phyloP scores from a whole-genome alignment of 2,329 filamentous ascomycete genomes.

The Colletotrichum scovillei region DNA sequence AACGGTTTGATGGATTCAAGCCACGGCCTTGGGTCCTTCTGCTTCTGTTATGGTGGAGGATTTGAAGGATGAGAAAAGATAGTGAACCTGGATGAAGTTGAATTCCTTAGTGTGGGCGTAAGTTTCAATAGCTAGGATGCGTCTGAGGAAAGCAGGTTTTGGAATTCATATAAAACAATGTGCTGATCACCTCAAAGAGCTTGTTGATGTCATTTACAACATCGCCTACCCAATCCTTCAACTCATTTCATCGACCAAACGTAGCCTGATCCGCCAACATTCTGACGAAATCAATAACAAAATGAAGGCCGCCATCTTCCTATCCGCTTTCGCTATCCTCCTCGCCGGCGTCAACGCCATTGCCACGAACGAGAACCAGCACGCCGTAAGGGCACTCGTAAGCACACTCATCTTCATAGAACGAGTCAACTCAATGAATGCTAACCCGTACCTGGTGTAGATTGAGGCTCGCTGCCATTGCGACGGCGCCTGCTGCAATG shows the following conservation, averaged over 20 bases:
- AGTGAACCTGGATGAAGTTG: too few relatives aligned
- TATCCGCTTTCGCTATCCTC: neutral
- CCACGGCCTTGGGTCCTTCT: neutral
- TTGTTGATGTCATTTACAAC: too few relatives aligned
- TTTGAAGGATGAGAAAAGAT: neutral
- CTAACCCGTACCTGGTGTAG: neutral
- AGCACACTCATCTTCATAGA: neutral
- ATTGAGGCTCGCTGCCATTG: slow-evolving; percentile 19
- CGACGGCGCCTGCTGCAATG: slow-evolving; percentile 14
- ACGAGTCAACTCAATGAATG: too few relatives aligned
- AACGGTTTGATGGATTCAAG: neutral
- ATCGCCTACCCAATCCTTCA: too few relatives aligned
- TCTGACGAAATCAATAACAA: neutral
- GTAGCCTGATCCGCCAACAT: too few relatives aligned
- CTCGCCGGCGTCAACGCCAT: neutral
- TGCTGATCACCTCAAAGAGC: too few relatives aligned
- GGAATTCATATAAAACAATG: too few relatives aligned
- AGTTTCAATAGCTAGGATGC: too few relatives aligned
- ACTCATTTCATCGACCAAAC: too few relatives aligned
- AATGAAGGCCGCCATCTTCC: neutral
- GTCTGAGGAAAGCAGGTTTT: neutral
- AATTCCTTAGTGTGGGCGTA: too few relatives aligned
- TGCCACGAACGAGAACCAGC: neutral
- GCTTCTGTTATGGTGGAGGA: neutral
- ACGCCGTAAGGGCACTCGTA: slow-evolving; percentile 1